Conservation (phyloP, 2,329 filamentous ascomycete species). For the Biscogniauxia mediterranea region DNA sequence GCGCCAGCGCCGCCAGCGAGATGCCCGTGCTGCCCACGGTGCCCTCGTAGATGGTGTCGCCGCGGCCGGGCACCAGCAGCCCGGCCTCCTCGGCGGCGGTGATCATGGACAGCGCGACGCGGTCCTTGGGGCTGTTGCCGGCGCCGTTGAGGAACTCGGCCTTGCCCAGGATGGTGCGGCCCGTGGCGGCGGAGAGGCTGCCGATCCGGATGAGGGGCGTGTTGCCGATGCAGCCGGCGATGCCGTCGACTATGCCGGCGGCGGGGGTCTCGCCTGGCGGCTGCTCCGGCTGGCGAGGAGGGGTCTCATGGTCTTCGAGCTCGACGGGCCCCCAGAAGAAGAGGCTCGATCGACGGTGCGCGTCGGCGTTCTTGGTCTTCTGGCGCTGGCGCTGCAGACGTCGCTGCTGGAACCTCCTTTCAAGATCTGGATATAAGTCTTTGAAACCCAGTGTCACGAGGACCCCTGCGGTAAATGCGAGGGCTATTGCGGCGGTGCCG, state of each 20-base stretch:
- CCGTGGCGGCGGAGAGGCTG: conserved; percentile 81
- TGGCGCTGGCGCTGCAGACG: conserved; percentile 24
- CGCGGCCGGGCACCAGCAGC: conserved; percentile 72
- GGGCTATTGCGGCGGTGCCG: conserved; percentile 62
- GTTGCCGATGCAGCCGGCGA: conserved; percentile 90
- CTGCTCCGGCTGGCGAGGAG: conserved; percentile 12
- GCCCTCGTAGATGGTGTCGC: conserved; percentile 96
- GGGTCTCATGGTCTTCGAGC: conserved; percentile 55
- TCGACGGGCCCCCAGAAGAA: conserved; percentile 50
- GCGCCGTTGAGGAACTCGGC: conserved; percentile 96
- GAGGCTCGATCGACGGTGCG: conserved; percentile 41
- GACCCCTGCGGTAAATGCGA: conserved; percentile 76
- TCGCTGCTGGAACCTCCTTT: conserved; percentile 57
- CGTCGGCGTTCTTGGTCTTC: conserved; percentile 6
- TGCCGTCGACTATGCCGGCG: conserved; percentile 64
- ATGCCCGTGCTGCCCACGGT: conserved; percentile 97
- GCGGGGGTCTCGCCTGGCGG: conserved; percentile 16
- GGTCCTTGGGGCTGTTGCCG: conserved; percentile 90
- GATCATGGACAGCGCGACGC: conserved; percentile 91
- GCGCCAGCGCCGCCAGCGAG: conserved; percentile 83
- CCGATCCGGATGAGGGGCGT: conserved; percentile 86
- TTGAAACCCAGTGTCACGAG: conserved; percentile 75
- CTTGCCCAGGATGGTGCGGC: conserved; percentile 87
- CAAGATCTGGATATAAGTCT: conserved; percentile 74
- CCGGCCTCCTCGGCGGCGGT: conserved; percentile 74